Base-by-base conservation (phyloP, 345 rosid genomes). In the Xanthoceras sorbifolium region DNA sequence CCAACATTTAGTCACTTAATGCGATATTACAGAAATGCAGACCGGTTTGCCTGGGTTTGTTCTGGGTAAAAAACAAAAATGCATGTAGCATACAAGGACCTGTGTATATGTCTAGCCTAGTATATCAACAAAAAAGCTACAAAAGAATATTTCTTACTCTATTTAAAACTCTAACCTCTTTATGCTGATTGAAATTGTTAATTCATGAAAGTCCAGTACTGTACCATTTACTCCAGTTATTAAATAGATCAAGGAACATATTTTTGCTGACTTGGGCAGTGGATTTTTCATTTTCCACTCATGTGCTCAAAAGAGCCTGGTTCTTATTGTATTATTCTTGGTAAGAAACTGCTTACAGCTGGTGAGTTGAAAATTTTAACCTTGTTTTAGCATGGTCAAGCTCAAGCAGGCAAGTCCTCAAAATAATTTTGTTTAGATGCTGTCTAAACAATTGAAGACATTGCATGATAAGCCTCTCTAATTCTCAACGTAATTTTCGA, bases 1-100 rank as follows among this genome's bases (percentile, higher is more conserved):
- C 67, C 70, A 66, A 55, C 12, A 54, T 25, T 48, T 80, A 55
- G 65, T 34, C 65, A 71, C 18, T 72, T 38, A 23, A 15, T 59
- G 50, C 18, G 66, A 36, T 38, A 32, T 6, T n/a, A 72, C 28
- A 32, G n/a, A 4, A 62, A 15, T 28, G 66, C 66, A 62, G 66
- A 29, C 31, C 4, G 28, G n/a, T 62, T 55, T 46, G 20, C 9
- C 54, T 44, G n/a, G 6, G 12, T 50, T 4, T 50, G 44, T 70
- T 1, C 42, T 20, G 44, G 62, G 26, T 31, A 6, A 22, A 69
- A 32, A 34, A 32, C 20, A 26, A 6, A 12, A 0, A 25, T 12
- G 20, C 29, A 36, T 14, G 55, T 9, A 17, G 22, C 59, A 38
- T 10, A 28, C 54, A 11, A 59, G 77, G 17, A 17, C 60, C 44